phyloP scores from a whole-genome alignment of 371 early-diverging fungal genomes.

The Zopfochytrium polystomum region DNA sequence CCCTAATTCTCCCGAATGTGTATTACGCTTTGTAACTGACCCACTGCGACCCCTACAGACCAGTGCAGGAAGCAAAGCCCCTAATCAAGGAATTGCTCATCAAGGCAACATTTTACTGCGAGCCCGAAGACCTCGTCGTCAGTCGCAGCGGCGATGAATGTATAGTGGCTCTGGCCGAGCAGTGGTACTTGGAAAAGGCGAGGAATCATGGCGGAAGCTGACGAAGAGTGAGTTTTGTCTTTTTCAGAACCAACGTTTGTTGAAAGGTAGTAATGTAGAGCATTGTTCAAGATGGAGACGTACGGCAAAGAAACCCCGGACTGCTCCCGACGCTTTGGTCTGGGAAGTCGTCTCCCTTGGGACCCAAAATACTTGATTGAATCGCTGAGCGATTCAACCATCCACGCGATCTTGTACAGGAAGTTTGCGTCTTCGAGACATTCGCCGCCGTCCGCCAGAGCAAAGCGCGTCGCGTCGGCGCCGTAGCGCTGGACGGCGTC shows the following conservation, averaged over 20 bases:
- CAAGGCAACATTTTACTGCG: slow-evolving; percentile 76
- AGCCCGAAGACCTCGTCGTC: slow-evolving; percentile 95
- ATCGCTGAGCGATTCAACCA: slow-evolving; percentile 98
- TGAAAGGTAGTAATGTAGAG: slow-evolving; percentile 18
- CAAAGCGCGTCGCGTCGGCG: slow-evolving; percentile 96
- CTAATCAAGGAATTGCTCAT: slow-evolving; percentile 77
- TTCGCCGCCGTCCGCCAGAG: slow-evolving; percentile 95
- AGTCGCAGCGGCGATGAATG: slow-evolving; percentile 98
- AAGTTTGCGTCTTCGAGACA: slow-evolving; percentile 99
- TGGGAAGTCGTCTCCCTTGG: slow-evolving; percentile 98
- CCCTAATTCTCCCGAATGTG: too few species aligned
- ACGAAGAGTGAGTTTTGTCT: slow-evolving; percentile 55
- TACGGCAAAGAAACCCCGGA: slow-evolving; percentile 93
- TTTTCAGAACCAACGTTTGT: not conserved
- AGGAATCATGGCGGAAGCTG: slow-evolving; percentile 82
- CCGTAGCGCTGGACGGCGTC: slow-evolving; percentile 90
- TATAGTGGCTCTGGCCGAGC: slow-evolving; percentile 96
- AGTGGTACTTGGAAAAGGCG: slow-evolving; percentile 99
- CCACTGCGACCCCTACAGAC: slow-evolving; percentile 22
- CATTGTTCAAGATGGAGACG: slow-evolving; percentile 78
- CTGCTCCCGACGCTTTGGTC: slow-evolving; percentile 95
- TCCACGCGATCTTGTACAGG: slow-evolving; percentile 96
- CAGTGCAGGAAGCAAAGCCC: slow-evolving; percentile 91
- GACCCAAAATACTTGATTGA: slow-evolving; percentile 97
- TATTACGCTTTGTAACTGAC: not conserved